Conservation (phyloP, 2,329 filamentous ascomycete genomes). For the Leptographium galeiforme region DNA sequence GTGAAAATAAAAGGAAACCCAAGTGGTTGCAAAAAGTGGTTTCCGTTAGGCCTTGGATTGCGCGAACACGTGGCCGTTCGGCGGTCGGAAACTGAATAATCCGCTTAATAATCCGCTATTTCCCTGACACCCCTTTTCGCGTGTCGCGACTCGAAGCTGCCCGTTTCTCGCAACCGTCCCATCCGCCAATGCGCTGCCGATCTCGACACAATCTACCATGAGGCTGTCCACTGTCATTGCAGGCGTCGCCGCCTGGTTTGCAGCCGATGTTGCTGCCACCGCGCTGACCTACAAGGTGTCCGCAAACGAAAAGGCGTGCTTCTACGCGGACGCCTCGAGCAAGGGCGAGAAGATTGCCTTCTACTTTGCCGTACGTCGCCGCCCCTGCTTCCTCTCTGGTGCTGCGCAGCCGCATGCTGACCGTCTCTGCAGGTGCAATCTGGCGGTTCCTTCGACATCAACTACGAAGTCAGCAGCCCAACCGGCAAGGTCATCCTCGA, state of each 20-base stretch:
- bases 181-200: not conserved
- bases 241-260: constrained; percentile 58
- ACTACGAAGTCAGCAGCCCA: constrained; percentile 79
- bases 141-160: too few species aligned
- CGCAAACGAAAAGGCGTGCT: constrained; percentile 91
- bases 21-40: too few species aligned
- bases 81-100: constrained; percentile 6
- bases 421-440: constrained; percentile 66
- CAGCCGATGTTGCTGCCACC: constrained; percentile 65
- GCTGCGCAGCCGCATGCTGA: not conserved
- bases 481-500: constrained; percentile 69
- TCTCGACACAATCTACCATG: constrained; percentile 34
- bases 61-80: not conserved
- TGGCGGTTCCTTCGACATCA: constrained; percentile 92
- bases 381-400: not conserved
- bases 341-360: constrained; percentile 85
- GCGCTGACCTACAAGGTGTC: constrained; percentile 86
- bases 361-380: constrained; percentile 75
- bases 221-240: constrained; percentile 47
- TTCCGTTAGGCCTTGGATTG: too few species aligned
- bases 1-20: too few species aligned
- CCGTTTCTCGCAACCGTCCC: too few species aligned
- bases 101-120: constrained; percentile 5
- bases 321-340: constrained; percentile 70
- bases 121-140: too few species aligned